Base-by-base conservation (phyloP, 2,329 filamentous ascomycete genomes). In the Metarhizium guizhouense region DNA sequence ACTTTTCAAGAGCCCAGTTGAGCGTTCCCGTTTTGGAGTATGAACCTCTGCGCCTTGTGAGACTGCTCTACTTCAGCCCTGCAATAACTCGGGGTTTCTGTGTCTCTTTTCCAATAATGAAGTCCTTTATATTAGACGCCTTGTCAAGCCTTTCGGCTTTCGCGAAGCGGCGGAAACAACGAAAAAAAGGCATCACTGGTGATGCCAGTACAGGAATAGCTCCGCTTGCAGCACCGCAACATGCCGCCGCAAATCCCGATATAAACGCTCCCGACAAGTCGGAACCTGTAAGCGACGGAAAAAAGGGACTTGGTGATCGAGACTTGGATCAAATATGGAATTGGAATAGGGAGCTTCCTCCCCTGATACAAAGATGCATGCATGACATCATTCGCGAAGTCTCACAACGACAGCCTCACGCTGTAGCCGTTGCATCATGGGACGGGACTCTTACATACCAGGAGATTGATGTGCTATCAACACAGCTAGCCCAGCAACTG, bases 351-450 rank as follows among this genome's bases (percentile, higher is more conserved):
- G 63, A 64, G 1, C 62, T 78, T 2, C 73, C 75, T 1, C 66
- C 71, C 0, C 68, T 68, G 3, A 62, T 78, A 20, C 62, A 70
- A 18, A 65, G 63, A 49, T 76, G 74, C 58, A 76, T 78, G 67
- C 77, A 79, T 58, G 73, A 78, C 47, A 63, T 78, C 55, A 71
- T 80, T 54, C 65, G 68, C 10, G 67, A 72, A 13, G 69, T 70
- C 52, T 72, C 72, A 13, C 59, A 57, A 13, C 57, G 61, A 29
- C 66, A 70, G 3, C 75, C 76, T 1, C 60, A 68, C n/a, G 66
- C 68, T 25, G 59, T 69, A 5, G 77, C 77, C 30, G 69, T 80
- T n/a, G 64, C 74, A 54, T 77, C 77, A 0, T 79, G 76, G 76
- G 77, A 80, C 56, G 76, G 77, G 38, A 62, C 63, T 54, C 70